Percentiles rank a stretch among this genome's conserved stretches.
Conservation (phyloP, 495 filamentous ascomycete genomes). For the Penicillium ucsense region DNA sequence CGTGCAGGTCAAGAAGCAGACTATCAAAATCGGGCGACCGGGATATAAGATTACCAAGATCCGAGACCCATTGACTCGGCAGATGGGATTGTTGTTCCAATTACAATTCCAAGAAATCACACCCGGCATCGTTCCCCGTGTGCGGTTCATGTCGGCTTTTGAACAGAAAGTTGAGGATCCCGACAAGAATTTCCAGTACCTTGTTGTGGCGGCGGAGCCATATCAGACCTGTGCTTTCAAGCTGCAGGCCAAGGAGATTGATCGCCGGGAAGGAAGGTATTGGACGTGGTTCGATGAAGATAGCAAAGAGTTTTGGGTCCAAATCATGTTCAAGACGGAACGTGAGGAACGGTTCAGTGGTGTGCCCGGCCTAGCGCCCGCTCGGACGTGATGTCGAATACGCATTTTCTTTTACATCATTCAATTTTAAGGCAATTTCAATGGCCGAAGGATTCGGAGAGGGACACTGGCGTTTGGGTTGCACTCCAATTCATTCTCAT, state of each 20-base stretch:
- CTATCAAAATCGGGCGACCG: constrained; percentile 94
- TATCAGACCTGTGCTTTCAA: constrained; percentile 98
- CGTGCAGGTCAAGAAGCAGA: constrained; percentile 74
- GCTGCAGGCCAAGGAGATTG: constrained; percentile 87
- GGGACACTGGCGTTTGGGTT: too few species aligned
- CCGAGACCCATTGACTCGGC: constrained; percentile 78
- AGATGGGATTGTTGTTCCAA: constrained; percentile 88
- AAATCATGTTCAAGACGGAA: constrained; percentile 98
- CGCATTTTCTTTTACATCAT: too few species aligned
- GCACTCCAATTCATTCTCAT: too few species aligned
- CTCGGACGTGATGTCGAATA: constrained; percentile 10
- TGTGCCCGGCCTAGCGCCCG: constrained; percentile 80
- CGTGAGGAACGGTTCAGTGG: constrained; percentile 91
- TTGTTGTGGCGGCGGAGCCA: constrained; percentile 91
- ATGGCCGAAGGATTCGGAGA: too few species aligned
- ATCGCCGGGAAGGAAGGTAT: constrained; percentile 74
- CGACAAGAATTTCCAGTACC: constrained; percentile 87
- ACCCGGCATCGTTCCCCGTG: constrained; percentile 62
- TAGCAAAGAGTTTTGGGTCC: constrained; percentile 96
- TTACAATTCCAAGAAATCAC: constrained; percentile 91
- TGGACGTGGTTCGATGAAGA: constrained; percentile 96
- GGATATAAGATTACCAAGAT: constrained; percentile 98
- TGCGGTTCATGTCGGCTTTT: constrained; percentile 95
- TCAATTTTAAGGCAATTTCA: too few species aligned
- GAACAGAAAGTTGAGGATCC: constrained; percentile 94